These are phyloP conservation scores for Xylaria hypoxylon DNA, from an alignment of 2,329 filamentous ascomycete species.

Conservation along the genomic window DNA sequence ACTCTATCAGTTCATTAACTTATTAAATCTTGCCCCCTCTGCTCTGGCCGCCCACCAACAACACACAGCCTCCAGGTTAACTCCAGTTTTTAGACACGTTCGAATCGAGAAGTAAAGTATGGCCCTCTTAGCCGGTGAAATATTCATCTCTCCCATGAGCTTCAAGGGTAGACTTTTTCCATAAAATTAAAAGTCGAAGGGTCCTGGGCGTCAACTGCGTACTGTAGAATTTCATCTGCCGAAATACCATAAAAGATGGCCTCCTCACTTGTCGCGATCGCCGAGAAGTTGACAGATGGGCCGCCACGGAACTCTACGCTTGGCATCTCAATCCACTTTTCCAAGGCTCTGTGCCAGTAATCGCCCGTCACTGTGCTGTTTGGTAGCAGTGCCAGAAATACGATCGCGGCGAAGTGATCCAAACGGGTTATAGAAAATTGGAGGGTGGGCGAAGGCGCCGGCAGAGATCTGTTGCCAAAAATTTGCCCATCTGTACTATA, in stretches of 20 bases:
- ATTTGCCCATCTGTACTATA: not conserved
- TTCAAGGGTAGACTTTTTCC: slow-evolving; percentile 41
- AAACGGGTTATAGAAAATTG: slow-evolving; percentile 13
- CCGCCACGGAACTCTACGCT: slow-evolving; percentile 41
- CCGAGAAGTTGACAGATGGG: slow-evolving; percentile 41
- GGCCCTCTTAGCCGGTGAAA: no score
- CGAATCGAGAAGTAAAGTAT: no score
- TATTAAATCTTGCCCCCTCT: no score
- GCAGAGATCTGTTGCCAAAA: not conserved
- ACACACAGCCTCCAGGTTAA: no score
- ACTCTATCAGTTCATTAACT: no score
- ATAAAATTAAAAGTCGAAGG: slow-evolving; percentile 45
- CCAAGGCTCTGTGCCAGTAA: not conserved
- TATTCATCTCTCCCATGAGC: not conserved
- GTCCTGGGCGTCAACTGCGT: slow-evolving; percentile 39
- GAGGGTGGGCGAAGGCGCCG: slow-evolving; percentile 1
- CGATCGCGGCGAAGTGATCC: not conserved
- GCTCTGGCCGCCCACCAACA: no score
- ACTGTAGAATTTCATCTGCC: slow-evolving; percentile 44
- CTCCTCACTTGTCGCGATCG: slow-evolving; percentile 45
- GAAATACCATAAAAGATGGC: slow-evolving; percentile 47
- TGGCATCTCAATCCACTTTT: not conserved
- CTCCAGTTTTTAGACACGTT: no score
- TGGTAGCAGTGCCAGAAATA: slow-evolving; percentile 35
- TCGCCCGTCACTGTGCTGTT: slow-evolving; percentile 21